Conservation (phyloP, 768 basidiomycete species). For the Boletus sp. region DNA sequence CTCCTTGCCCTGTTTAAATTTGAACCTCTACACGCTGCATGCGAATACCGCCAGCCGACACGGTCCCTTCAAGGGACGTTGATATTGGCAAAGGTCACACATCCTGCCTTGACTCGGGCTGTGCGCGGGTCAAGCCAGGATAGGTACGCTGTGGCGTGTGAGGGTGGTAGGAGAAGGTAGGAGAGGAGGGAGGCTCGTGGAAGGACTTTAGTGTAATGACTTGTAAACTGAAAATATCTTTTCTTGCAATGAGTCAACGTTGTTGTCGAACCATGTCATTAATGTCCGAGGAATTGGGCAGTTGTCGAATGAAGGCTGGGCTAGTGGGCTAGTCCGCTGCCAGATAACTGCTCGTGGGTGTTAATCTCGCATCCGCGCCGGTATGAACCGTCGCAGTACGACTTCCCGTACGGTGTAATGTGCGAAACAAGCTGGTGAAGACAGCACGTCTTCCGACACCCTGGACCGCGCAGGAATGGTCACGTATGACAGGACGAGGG, state of each 20-base stretch:
- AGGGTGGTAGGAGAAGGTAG: background rate
- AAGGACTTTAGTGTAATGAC: slow-evolving; percentile 19
- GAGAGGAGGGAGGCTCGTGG: background rate
- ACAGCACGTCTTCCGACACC: slow-evolving; percentile 48
- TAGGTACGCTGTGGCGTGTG: slow-evolving; percentile 1
- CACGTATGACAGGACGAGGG: slow-evolving; percentile 85
- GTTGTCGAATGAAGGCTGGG: background rate
- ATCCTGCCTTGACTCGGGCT: background rate
- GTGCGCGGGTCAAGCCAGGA: background rate
- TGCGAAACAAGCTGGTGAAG: slow-evolving; percentile 71
- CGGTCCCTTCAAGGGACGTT: background rate
- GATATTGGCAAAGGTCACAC: background rate
- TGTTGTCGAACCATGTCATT: background rate
- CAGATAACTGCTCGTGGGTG: background rate
- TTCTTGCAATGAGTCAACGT: slow-evolving; percentile 1
- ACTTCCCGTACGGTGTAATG: slow-evolving; percentile 86
- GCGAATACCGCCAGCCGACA: background rate
- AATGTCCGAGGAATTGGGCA: background rate
- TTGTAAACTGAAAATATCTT: background rate
- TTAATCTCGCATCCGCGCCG: slow-evolving; percentile 89
- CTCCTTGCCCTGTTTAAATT: background rate
- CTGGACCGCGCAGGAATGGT: slow-evolving; percentile 81
- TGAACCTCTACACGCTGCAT: background rate
- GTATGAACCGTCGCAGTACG: slow-evolving; percentile 79
- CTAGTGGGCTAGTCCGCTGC: background rate